Evolutionary conservation across 441 rosid species (phyloP).

Genomic region (Brassica balearica): DNA sequence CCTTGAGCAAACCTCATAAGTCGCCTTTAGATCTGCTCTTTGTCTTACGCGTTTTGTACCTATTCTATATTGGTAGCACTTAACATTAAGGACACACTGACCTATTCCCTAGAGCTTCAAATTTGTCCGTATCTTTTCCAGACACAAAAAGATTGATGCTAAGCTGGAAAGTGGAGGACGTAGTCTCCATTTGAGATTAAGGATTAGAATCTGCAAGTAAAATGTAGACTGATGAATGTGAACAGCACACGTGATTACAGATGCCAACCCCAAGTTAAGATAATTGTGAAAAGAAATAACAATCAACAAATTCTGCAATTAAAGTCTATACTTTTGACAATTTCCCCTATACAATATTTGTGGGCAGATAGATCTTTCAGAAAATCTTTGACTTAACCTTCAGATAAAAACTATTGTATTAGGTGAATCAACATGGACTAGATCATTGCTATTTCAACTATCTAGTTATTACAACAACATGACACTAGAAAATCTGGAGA

Average conservation of each 20-base stretch:
- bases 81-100: slow-evolving; percentile 22
- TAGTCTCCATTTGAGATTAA: slow-evolving; percentile 22
- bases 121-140: slow-evolving; percentile 25
- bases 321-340: slow-evolving; percentile 38
- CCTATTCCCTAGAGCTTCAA: slow-evolving; percentile 30
- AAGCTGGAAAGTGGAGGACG: slow-evolving; percentile 21
- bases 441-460: slow-evolving; percentile 32
- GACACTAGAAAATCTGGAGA: neutral
- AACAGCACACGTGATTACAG: slow-evolving; percentile 19
- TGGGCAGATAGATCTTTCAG: slow-evolving; percentile 40
- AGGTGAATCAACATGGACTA: slow-evolving; percentile 36
- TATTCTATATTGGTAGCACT: slow-evolving; percentile 39
- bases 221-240: slow-evolving; percentile 20
- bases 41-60: slow-evolving; percentile 43
- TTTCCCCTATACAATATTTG: slow-evolving; percentile 29
- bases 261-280: slow-evolving; percentile 28
- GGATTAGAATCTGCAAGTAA: slow-evolving; percentile 10
- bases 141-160: slow-evolving; percentile 30
- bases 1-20: slow-evolving; percentile 42
- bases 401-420: slow-evolving; percentile 6
- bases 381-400: slow-evolving; percentile 40
- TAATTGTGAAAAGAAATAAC: slow-evolving; percentile 3
- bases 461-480: slow-evolving; percentile 13
- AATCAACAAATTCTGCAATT: neutral
- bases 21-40: slow-evolving; percentile 44